Percentiles rank a stretch among this genome's conserved stretches.
Conservation (phyloP, 2,329 filamentous ascomycete genomes). For the Colletotrichum gloeosporioides region DNA sequence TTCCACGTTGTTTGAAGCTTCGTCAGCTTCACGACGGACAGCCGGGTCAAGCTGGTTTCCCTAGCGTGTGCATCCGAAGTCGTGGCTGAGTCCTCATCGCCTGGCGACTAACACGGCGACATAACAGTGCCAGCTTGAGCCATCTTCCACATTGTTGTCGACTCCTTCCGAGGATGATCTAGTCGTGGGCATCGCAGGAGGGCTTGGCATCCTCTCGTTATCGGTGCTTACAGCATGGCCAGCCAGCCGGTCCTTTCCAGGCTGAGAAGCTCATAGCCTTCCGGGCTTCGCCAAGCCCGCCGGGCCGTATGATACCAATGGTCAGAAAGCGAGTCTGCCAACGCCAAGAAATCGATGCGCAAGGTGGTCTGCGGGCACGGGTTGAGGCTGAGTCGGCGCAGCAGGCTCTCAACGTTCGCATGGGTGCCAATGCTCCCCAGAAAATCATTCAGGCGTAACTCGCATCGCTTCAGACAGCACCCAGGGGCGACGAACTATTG, state of each 20-base stretch:
- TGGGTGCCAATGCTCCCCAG: not conserved
- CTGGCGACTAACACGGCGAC: not conserved
- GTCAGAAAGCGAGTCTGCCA: not conserved
- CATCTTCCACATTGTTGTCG: not conserved
- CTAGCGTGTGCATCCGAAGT: not conserved
- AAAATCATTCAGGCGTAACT: not conserved
- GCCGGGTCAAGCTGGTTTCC: not conserved
- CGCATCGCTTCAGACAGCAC: not conserved
- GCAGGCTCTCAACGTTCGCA: not conserved
- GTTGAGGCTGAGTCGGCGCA: constrained; percentile 16
- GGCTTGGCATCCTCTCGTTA: not conserved
- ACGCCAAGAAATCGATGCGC: not conserved
- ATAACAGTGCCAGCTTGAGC: not conserved
- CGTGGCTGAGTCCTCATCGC: not conserved
- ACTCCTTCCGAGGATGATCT: not conserved
- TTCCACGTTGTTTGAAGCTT: not conserved
- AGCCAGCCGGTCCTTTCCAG: not conserved
- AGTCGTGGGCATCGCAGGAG: not conserved
- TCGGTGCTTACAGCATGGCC: not conserved
- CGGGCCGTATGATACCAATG: not conserved
- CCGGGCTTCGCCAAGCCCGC: not conserved
- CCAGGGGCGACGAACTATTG: not conserved
- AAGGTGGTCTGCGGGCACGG: not conserved
- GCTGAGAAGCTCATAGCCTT: not conserved
- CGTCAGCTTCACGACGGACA: not conserved